Evolutionary conservation across 108 stramenopile genomes (phyloP), one percentile per base, ranked within the genome.

Genomic region (Pseudonitzschia delicatissima): DNA sequence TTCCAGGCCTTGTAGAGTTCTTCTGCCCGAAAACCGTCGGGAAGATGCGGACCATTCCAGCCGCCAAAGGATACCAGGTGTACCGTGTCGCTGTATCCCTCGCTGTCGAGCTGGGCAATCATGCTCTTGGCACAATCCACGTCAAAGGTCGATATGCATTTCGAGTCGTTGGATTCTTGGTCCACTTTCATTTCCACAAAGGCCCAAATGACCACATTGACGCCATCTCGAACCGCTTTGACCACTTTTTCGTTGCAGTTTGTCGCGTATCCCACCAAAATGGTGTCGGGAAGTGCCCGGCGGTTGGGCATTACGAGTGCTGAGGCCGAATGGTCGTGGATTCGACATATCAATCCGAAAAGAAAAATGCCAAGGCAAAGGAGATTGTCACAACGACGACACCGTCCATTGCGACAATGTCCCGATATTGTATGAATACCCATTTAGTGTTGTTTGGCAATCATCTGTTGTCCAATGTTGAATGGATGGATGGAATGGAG

Each of bases 41-140:
- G 69, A 1, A 87, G 77, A 66, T 92, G 91, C 0, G 81, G 75
- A 3, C 87, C 91, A 65, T 92, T 88, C 91, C 91, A 92, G 17
- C 91, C 91, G 6, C 91, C 91, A 61, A 92, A 77, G 1, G 85
- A 80, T 8, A 74, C 80, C 12, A 89, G 33, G 57, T 89, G 88
- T 2, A 84, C 31, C 18, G 86, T 85, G 45, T 79, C 58, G 7
- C 45, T 32, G 55, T 76, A 79, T 9, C 77, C 76, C 34, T 64
- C 50, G 3, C 21, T 20, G 23, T 67, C 67, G 34, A 76, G 45
- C 12, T 77, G 57, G 15, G 62, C 23, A 15, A 79, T 80, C 33
- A 82, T 31, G 6, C 17, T 31, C 31, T 62, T 35, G 9, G 84
- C 78, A 13, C 49, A 78, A 13, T 69, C 40, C 9, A 82, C 55